Percentiles rank a stretch among this genome's conserved stretches.
Evolutionary conservation across 1,284 basidiomycete species (phyloP).

Genomic region (Austroboletus sp.): DNA sequence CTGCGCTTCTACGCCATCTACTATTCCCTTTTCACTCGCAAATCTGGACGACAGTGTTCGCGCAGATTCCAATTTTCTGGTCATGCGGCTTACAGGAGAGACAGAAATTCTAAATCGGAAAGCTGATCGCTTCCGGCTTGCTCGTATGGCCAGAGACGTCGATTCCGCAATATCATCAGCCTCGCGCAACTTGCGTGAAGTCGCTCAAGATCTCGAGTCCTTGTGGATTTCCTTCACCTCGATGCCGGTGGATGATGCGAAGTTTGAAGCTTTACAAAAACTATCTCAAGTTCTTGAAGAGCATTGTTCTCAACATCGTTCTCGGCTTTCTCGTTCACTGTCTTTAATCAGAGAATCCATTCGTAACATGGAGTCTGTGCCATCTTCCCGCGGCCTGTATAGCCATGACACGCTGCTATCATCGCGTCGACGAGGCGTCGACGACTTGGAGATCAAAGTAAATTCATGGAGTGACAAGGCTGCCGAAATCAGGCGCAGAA

Average conservation of each 20-base stretch:
- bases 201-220: constrained; percentile 35
- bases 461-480: constrained; percentile 44
- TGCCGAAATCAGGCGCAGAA: constrained; percentile 33
- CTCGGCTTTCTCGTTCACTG: constrained; percentile 43
- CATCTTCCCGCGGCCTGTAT: constrained; percentile 37
- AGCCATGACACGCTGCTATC: constrained; percentile 42
- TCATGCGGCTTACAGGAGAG: constrained; percentile 54
- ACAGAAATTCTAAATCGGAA: constrained; percentile 46
- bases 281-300: constrained; percentile 37
- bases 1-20: constrained; percentile 29
- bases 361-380: constrained; percentile 43
- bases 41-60: constrained; percentile 65
- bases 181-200: constrained; percentile 36
- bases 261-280: constrained; percentile 31
- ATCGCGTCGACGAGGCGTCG: constrained; percentile 41
- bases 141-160: constrained; percentile 47
- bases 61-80: constrained; percentile 60
- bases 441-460: constrained; percentile 46
- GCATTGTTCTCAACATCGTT: constrained; percentile 33
- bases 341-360: constrained; percentile 48
- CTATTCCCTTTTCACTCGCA: constrained; percentile 52
- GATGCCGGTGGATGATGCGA: constrained; percentile 21
- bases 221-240: constrained; percentile 33
- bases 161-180: constrained; percentile 41
- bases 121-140: constrained; percentile 44